Evolutionary conservation across 202 grass and related monocot genomes (phyloP).

Genomic region (Brachypodium distachyon): DNA sequence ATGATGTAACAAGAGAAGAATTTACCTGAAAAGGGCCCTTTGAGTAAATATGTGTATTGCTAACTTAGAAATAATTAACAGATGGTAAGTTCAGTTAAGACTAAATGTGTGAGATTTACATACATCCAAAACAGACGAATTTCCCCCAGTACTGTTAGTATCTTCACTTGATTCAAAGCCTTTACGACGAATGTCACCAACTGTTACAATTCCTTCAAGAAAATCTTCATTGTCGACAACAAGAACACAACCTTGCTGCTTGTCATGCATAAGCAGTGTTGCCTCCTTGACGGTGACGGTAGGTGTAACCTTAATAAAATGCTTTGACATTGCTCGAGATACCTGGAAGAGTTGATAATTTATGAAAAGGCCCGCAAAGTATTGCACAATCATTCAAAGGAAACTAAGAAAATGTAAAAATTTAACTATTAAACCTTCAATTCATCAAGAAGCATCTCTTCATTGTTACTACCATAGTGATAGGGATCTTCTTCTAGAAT

Average conservation of each 20-base stretch:
- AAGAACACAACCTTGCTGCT: slow-evolving; percentile 85
- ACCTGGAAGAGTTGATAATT: slow-evolving; percentile 44
- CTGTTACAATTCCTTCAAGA: slow-evolving; percentile 90
- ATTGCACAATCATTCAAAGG: background rate
- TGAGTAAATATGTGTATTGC: slow-evolving; percentile 10
- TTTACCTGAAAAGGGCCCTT: slow-evolving; percentile 44
- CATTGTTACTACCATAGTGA: slow-evolving; percentile 49
- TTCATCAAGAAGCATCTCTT: slow-evolving; percentile 89
- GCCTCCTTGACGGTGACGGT: slow-evolving; percentile 61
- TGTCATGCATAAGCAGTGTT: slow-evolving; percentile 68
- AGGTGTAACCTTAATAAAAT: slow-evolving; percentile 57
- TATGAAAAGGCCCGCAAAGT: background rate
- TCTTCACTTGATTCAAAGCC: slow-evolving; percentile 45
- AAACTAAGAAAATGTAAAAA: background rate
- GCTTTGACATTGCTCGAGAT: slow-evolving; percentile 87
- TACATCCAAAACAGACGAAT: slow-evolving; percentile 48
- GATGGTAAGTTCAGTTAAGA: background rate
- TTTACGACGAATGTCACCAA: slow-evolving; percentile 70
- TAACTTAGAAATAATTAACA: background rate
- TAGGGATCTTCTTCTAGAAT: slow-evolving; percentile 51
- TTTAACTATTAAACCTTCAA: slow-evolving; percentile 59
- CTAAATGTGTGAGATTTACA: slow-evolving; percentile 1
- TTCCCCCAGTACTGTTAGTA: slow-evolving; percentile 17
- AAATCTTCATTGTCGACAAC: slow-evolving; percentile 91
- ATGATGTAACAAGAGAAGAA: slow-evolving; percentile 56